phyloP scores from a whole-genome alignment of 345 rosid genomes.

The Mallotus nudiflorus region DNA sequence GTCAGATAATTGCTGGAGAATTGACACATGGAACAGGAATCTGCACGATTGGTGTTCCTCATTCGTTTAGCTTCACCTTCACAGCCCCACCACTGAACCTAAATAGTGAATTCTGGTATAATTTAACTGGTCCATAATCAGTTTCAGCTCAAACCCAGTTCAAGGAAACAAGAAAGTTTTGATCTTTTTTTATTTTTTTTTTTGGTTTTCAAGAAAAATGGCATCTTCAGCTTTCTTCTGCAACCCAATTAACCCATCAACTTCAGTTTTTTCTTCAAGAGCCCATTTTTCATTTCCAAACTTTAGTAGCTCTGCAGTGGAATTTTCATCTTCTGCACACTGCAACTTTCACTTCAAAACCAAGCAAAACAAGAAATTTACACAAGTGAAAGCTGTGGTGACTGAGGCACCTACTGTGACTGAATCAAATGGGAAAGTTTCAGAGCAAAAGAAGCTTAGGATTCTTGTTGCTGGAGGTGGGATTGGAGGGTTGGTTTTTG shows the following conservation, averaged over 20 bases:
- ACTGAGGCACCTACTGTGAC: slow-evolving; percentile 24
- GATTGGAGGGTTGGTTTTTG: slow-evolving; percentile 85
- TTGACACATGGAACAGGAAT: slow-evolving; percentile 42
- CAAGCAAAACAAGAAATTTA: slow-evolving; percentile 26
- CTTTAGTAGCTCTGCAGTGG: slow-evolving; percentile 34
- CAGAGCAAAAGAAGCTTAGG: slow-evolving; percentile 49
- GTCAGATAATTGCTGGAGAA: slow-evolving; percentile 11
- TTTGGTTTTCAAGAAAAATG: slow-evolving; percentile 33
- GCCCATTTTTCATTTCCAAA: slow-evolving; percentile 46
- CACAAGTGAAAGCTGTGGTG: slow-evolving; percentile 46
- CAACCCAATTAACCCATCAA: slow-evolving; percentile 48
- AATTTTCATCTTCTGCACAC: slow-evolving; percentile 39
- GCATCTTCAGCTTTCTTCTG: slow-evolving; percentile 54
- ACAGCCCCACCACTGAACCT: neutral
- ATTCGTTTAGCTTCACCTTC: slow-evolving; percentile 2
- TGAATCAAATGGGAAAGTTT: neutral
- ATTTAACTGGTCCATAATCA: neutral
- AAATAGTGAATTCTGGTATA: neutral
- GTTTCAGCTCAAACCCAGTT: neutral
- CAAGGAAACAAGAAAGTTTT: neutral
- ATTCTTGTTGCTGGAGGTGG: slow-evolving; percentile 92
- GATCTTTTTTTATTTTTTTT: neutral
- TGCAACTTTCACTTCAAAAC: slow-evolving; percentile 30
- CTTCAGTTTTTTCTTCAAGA: slow-evolving; percentile 51
- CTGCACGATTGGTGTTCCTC: slow-evolving; percentile 31